phyloP scores from a whole-genome alignment of 2,329 filamentous ascomycete species.

The Cercospora nicotianae region DNA sequence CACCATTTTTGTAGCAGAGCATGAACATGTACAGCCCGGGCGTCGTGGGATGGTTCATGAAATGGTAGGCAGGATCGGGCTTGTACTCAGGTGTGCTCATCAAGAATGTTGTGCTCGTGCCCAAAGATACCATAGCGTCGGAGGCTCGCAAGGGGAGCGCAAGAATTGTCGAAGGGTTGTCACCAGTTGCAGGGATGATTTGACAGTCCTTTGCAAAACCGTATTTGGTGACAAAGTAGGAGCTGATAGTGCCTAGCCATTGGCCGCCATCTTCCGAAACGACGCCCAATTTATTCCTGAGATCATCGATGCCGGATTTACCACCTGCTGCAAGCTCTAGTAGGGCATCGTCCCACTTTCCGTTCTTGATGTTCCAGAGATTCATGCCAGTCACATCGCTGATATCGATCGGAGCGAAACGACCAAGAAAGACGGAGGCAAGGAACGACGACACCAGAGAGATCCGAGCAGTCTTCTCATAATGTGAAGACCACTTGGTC shows the following conservation, averaged over 20 bases:
- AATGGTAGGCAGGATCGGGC: slow-evolving; percentile 88
- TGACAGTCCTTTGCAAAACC: slow-evolving; percentile 74
- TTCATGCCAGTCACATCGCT: slow-evolving; percentile 97
- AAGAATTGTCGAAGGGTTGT: slow-evolving; percentile 94
- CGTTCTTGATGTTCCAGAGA: slow-evolving; percentile 81
- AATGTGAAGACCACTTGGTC: slow-evolving; percentile 75
- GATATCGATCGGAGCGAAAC: slow-evolving; percentile 85
- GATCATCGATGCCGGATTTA: slow-evolving; percentile 58
- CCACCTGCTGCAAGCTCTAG: slow-evolving; percentile 72
- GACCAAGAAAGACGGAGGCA: slow-evolving; percentile 82
- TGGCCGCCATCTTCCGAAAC: slow-evolving; percentile 79
- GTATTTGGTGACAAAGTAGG: slow-evolving; percentile 77
- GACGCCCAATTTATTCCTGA: slow-evolving; percentile 76
- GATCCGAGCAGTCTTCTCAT: slow-evolving; percentile 77
- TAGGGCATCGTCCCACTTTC: slow-evolving; percentile 71
- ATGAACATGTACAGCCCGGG: slow-evolving; percentile 97
- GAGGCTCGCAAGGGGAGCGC: slow-evolving; percentile 81
- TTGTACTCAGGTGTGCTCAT: slow-evolving; percentile 94
- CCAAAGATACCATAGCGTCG: slow-evolving; percentile 91
- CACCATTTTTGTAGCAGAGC: slow-evolving; percentile 99
- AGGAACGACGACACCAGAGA: slow-evolving; percentile 95
- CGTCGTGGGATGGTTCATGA: slow-evolving; percentile 96
- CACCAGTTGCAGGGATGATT: slow-evolving; percentile 85
- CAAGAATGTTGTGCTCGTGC: slow-evolving; percentile 93
- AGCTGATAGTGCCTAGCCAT: slow-evolving; percentile 71